Conservation (phyloP, 257 asterid species). For the Solanum dulcamara region DNA sequence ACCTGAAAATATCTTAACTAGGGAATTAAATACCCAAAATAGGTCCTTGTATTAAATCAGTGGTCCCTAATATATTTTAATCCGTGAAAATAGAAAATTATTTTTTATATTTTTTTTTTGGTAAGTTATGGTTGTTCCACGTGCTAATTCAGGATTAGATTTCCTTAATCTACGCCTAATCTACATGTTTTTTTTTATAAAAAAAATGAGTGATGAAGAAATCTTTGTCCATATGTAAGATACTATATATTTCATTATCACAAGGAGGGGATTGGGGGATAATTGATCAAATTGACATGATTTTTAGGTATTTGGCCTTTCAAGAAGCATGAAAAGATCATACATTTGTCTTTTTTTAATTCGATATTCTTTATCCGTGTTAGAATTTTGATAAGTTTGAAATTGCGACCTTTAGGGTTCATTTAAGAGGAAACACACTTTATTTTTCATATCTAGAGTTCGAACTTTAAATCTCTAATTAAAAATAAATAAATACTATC, state of each 20-base stretch:
- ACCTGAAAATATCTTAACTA: not conserved
- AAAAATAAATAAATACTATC: not conserved
- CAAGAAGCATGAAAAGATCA: not conserved
- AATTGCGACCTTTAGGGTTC: not conserved
- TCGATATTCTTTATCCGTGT: fast-evolving
- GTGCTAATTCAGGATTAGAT: not conserved
- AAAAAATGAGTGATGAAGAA: not conserved
- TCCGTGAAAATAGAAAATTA: not conserved
- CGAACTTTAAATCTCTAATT: fast-evolving
- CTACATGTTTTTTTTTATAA: not conserved
- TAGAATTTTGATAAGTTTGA: not conserved
- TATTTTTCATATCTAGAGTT: not conserved
- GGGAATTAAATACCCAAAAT: not conserved
- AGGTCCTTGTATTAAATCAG: not conserved
- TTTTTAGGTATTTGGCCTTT: not conserved
- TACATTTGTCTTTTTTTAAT: not conserved
- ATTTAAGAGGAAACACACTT: not conserved
- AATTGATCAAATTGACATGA: not conserved
- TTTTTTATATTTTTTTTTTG: not conserved
- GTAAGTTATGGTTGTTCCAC: not conserved
- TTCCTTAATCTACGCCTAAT: not conserved
- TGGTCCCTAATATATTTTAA: not conserved
- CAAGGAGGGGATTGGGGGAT: not conserved
- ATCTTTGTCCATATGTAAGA: not conserved
- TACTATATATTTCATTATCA: not conserved